Conservation (phyloP, 2,329 filamentous ascomycete species). For the Sclerotinia glacialis region DNA sequence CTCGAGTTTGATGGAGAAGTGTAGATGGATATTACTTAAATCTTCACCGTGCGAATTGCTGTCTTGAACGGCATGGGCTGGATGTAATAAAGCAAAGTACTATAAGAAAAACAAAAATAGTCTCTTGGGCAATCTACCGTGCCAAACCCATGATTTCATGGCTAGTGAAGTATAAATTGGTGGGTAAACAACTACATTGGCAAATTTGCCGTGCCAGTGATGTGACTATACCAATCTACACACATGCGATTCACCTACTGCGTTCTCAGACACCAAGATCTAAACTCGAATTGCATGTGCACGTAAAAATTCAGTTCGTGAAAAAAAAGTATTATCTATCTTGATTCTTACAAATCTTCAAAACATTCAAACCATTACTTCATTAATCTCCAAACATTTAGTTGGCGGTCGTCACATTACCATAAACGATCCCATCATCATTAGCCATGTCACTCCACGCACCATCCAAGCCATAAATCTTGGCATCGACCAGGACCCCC, state of each 20-base stretch:
- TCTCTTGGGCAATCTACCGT: background rate
- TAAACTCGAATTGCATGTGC: background rate
- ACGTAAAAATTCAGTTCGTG: background rate
- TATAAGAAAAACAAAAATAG: background rate
- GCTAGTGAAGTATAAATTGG: background rate
- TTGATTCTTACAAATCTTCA: background rate
- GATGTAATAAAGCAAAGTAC: background rate
- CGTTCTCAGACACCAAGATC: background rate
- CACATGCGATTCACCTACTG: too few species aligned
- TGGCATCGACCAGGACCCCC: conserved; percentile 33
- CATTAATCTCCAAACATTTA: background rate
- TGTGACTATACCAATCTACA: too few species aligned
- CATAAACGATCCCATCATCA: conserved; percentile 31
- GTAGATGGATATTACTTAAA: background rate
- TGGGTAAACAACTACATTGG: background rate
- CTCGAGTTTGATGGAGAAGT: background rate
- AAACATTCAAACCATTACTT: background rate
- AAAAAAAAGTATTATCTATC: background rate
- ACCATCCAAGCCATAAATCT: conserved; percentile 42
- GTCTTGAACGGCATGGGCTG: background rate
- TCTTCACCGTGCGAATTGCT: background rate
- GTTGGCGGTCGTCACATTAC: conserved; percentile 28
- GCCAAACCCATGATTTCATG: background rate
- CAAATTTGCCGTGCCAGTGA: background rate
- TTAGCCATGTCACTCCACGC: conserved; percentile 37